Evolutionary conservation across 2,329 filamentous ascomycete genomes (phyloP).

Genomic region (Ascochyta lentis): DNA sequence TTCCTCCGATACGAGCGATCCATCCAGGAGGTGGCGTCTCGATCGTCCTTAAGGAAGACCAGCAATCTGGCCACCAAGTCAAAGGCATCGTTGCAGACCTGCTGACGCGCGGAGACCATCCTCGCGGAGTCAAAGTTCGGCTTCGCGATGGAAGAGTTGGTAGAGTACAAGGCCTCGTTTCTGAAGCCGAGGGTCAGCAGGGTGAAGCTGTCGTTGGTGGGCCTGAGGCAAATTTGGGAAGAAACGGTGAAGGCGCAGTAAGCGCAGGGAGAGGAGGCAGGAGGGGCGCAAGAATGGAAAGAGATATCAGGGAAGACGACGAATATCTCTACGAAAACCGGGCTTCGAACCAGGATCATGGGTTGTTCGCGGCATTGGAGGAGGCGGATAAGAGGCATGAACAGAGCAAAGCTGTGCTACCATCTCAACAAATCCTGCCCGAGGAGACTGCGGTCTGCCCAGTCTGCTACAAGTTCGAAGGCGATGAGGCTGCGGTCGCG

Average conservation of each 20-base stretch:
- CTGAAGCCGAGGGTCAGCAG: slow-evolving; percentile 24
- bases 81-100: slow-evolving; percentile 70
- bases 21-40: slow-evolving; percentile 70
- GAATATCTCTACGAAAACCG: slow-evolving; percentile 41
- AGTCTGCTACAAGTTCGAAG: slow-evolving; percentile 70
- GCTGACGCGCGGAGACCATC: slow-evolving; percentile 76
- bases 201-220: slow-evolving; percentile 40
- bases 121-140: slow-evolving; percentile 79
- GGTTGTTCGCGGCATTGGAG: slow-evolving; percentile 35
- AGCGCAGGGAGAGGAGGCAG: slow-evolving; percentile 15
- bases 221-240: slow-evolving; percentile 29
- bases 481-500: slow-evolving; percentile 71
- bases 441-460: slow-evolving; percentile 59
- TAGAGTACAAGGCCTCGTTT: slow-evolving; percentile 70
- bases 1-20: slow-evolving; percentile 45
- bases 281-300: slow-evolving; percentile 28
- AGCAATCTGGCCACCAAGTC: slow-evolving; percentile 75
- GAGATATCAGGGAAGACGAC: slow-evolving; percentile 39
- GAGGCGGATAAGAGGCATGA: slow-evolving; percentile 36
- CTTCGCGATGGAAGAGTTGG: slow-evolving; percentile 75
- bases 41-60: slow-evolving; percentile 78
- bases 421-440: slow-evolving; percentile 24
- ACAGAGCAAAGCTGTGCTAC: slow-evolving; percentile 35
- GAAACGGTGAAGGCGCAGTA: slow-evolving; percentile 32
- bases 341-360: slow-evolving; percentile 11